Evolutionary conservation across 2,329 filamentous ascomycete genomes (phyloP).

Genomic region (Monilinia laxa): DNA sequence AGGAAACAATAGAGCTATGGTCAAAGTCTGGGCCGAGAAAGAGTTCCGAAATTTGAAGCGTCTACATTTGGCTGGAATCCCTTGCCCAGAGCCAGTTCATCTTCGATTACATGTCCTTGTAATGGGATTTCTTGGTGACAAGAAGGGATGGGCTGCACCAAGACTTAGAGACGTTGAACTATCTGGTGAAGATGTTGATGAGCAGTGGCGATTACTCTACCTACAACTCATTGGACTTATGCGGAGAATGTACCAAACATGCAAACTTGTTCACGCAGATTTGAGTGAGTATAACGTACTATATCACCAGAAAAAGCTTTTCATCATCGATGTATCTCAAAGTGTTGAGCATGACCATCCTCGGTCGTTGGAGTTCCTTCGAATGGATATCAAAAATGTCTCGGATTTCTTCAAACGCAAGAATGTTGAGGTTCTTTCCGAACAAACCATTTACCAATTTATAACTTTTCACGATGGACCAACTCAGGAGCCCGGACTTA

Average conservation of each 20-base stretch:
- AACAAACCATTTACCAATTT: slow-evolving; percentile 81
- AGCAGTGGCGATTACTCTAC: slow-evolving; percentile 77
- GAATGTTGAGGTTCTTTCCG: slow-evolving; percentile 76
- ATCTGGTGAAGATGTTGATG: slow-evolving; percentile 62
- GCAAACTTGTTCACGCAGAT: slow-evolving; percentile 90
- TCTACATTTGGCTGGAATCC: slow-evolving; percentile 79
- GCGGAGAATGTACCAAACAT: slow-evolving; percentile 90
- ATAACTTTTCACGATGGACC: slow-evolving; percentile 64
- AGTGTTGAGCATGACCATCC: slow-evolving; percentile 97
- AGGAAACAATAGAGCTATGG: slow-evolving; percentile 93
- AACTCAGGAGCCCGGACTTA: slow-evolving; percentile 61
- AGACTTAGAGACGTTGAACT: slow-evolving; percentile 84
- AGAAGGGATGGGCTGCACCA: slow-evolving; percentile 83
- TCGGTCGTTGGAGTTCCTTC: slow-evolving; percentile 84
- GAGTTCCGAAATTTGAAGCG: slow-evolving; percentile 92
- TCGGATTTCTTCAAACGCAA: slow-evolving; percentile 88
- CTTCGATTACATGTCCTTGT: slow-evolving; percentile 92
- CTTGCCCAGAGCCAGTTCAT: slow-evolving; percentile 84
- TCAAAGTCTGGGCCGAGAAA: slow-evolving; percentile 98
- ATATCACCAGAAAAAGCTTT: slow-evolving; percentile 78
- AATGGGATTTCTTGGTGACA: slow-evolving; percentile 90
- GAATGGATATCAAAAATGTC: slow-evolving; percentile 98
- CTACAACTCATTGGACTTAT: slow-evolving; percentile 82
- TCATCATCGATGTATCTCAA: slow-evolving; percentile 97
- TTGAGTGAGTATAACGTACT: slow-evolving; percentile 97